A percentile compares a stretch with the other conserved stretches of the same genome.
Evolutionary conservation across 2,329 filamentous ascomycete species (phyloP).

Genomic region (Monilinia polystroma): DNA sequence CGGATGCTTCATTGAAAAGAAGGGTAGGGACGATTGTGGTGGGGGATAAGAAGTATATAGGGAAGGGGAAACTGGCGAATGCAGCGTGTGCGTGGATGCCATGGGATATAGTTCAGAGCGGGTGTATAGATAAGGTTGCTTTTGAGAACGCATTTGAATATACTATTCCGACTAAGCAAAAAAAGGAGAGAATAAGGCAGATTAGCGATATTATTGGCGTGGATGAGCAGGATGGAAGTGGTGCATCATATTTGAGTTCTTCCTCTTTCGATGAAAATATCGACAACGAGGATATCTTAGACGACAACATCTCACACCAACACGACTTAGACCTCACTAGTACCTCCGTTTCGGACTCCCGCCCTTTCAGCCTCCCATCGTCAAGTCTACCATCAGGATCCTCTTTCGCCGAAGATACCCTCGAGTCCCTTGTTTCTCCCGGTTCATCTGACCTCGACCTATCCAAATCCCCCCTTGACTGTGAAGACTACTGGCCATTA

Average conservation of each 20-base stretch:
- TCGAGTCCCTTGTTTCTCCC: too few relatives aligned
- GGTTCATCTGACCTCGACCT: too few relatives aligned
- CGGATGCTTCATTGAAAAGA: background rate
- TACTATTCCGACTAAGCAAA: background rate
- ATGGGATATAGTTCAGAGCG: background rate
- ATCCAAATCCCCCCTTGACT: too few relatives aligned
- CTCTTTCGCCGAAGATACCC: too few relatives aligned
- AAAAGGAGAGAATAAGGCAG: background rate
- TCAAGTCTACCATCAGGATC: too few relatives aligned
- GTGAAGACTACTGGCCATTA: too few relatives aligned
- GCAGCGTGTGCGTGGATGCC: conserved; percentile 5
- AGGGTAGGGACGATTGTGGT: background rate
- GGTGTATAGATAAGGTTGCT: background rate
- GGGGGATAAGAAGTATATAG: background rate
- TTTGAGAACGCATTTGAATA: background rate
- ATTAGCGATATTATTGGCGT: background rate
- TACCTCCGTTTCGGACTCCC: too few relatives aligned
- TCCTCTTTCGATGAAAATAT: background rate
- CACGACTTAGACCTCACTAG: too few relatives aligned
- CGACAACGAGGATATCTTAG: too few relatives aligned
- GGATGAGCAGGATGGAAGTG: background rate
- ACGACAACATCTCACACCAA: too few relatives aligned
- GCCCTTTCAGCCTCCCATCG: too few relatives aligned
- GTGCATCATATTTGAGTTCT: background rate
- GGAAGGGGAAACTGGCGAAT: background rate